A percentile compares a stretch with the other conserved stretches of the same genome.
phyloP scores from a whole-genome alignment of 2,329 filamentous ascomycete genomes.

The Plenodomus tracheiphilus region DNA sequence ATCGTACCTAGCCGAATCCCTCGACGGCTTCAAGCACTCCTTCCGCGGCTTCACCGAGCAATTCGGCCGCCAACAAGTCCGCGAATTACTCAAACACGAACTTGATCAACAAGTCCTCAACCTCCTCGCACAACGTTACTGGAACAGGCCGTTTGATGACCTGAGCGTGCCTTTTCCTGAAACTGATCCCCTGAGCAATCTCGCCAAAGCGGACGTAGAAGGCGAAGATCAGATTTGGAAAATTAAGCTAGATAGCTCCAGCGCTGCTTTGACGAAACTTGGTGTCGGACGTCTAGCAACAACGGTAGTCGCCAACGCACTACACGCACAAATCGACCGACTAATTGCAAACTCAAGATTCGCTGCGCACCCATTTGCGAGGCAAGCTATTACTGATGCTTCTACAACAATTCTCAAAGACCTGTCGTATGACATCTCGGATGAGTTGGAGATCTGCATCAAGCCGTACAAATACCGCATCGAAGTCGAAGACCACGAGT shows the following conservation, averaged over 20 bases:
- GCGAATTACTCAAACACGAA: slow-evolving; percentile 85
- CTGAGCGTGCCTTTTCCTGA: slow-evolving; percentile 69
- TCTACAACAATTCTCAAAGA: slow-evolving; percentile 90
- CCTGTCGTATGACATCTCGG: slow-evolving; percentile 92
- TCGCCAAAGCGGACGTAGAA: slow-evolving; percentile 78
- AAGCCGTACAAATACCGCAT: slow-evolving; percentile 99
- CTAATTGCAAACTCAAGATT: slow-evolving; percentile 84
- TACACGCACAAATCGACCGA: slow-evolving; percentile 80
- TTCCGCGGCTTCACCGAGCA: slow-evolving; percentile 92
- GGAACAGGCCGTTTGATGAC: slow-evolving; percentile 93
- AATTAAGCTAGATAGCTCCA: slow-evolving; percentile 89
- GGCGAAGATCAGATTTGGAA: slow-evolving; percentile 84
- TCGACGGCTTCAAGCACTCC: slow-evolving; percentile 96
- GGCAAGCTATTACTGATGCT: slow-evolving; percentile 89
- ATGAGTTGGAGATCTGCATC: slow-evolving; percentile 98
- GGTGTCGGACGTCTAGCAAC: slow-evolving; percentile 92
- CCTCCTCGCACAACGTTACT: slow-evolving; percentile 88
- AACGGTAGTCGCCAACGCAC: slow-evolving; percentile 83
- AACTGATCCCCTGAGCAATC: slow-evolving; percentile 71
- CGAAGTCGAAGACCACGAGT: slow-evolving; percentile 89
- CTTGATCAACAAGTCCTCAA: slow-evolving; percentile 95
- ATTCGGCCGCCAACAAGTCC: slow-evolving; percentile 88
- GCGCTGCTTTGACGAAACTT: slow-evolving; percentile 86
- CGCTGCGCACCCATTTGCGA: slow-evolving; percentile 85
- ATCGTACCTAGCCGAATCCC: slow-evolving; percentile 91